These are phyloP conservation scores for Acrocalymma vagum DNA, from an alignment of 2,329 filamentous ascomycete species.

Conservation along the genomic window DNA sequence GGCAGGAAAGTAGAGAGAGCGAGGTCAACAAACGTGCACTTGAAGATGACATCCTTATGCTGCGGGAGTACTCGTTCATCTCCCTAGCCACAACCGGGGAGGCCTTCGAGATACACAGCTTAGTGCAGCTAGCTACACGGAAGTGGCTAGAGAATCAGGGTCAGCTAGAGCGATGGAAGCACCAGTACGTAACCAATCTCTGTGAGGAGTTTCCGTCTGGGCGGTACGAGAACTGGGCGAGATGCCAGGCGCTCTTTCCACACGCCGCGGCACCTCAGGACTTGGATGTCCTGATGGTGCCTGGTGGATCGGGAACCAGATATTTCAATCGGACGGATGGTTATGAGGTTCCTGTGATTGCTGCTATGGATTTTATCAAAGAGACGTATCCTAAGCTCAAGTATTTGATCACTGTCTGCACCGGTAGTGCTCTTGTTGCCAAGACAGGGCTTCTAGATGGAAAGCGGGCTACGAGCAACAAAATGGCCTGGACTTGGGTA, in stretches of 20 bases:
- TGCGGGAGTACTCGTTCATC: constrained; percentile 2
- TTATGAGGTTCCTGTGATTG: constrained; percentile 27
- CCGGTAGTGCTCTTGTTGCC: constrained; percentile 66
- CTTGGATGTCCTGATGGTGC: constrained; percentile 73
- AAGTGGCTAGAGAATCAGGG: no score
- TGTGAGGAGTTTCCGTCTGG: constrained; percentile 28
- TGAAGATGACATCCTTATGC: constrained; percentile 1
- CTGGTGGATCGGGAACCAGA: constrained; percentile 64
- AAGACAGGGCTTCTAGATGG: constrained; percentile 67
- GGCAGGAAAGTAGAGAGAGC: no score
- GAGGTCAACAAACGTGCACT: constrained; percentile 12
- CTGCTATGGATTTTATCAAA: constrained; percentile 58
- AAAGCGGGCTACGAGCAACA: constrained; percentile 70
- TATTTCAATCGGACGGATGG: no score
- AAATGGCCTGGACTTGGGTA: constrained; percentile 57
- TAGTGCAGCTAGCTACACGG: constrained; percentile 4
- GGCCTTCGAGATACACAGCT: constrained; percentile 9
- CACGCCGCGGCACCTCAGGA: constrained; percentile 34
- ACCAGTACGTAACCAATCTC: constrained; percentile 35
- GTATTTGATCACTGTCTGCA: constrained; percentile 71
- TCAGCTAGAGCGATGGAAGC: no score
- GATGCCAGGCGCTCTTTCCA: constrained; percentile 38
- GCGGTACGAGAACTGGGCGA: constrained; percentile 37
- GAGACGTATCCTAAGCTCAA: constrained; percentile 58
- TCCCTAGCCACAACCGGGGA: not conserved